Evolutionary conservation across 2,329 filamentous ascomycete species (phyloP).

Genomic region (Cladosporium sp.): DNA sequence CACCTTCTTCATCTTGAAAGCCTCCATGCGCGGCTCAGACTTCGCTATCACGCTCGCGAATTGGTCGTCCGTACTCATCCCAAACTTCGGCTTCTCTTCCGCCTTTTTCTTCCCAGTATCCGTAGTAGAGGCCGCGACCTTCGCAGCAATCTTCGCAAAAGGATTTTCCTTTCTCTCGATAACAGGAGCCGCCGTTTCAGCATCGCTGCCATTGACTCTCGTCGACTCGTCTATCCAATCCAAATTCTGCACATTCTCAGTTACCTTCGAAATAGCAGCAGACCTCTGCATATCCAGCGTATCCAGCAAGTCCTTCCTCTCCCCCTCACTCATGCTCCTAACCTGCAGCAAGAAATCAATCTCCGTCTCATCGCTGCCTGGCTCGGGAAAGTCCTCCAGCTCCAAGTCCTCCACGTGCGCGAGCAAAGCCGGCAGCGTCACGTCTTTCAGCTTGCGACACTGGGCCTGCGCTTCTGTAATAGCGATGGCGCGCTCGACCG

Average conservation of each 20-base stretch:
- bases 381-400: neutral
- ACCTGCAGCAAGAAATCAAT: neutral
- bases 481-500: neutral
- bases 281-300: neutral
- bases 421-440: neutral
- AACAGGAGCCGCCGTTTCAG: neutral
- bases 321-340: neutral
- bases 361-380: neutral
- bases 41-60: neutral
- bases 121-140: neutral
- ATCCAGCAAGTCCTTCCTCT: neutral
- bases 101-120: neutral
- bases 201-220: neutral
- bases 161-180: neutral
- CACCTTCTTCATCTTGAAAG: neutral
- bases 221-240: neutral
- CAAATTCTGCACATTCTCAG: neutral
- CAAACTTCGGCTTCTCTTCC: constrained; percentile 1
- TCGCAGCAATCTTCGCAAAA: neutral
- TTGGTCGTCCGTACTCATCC: neutral
- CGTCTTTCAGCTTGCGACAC: neutral
- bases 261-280: neutral
- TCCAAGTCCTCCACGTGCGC: constrained; percentile 5
- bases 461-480: neutral
- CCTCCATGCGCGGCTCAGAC: neutral